phyloP scores from a whole-genome alignment of 768 basidiomycete species.

The Boletus rubescentipes region DNA sequence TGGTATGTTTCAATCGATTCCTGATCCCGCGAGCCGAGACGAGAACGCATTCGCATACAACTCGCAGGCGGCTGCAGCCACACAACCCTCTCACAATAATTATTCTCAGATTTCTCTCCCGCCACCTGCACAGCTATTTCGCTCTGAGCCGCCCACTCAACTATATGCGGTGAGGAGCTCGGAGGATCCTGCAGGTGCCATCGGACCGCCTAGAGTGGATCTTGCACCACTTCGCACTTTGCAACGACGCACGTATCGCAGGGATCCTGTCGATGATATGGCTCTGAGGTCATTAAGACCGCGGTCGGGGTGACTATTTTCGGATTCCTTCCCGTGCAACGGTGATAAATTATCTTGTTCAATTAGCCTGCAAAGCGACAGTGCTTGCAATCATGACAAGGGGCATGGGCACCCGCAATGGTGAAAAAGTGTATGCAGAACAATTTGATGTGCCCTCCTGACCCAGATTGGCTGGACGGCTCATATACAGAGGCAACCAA shows the following conservation, averaged over 20 bases:
- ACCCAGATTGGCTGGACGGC: background rate
- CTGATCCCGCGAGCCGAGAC: slow-evolving; percentile 3
- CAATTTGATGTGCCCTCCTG: background rate
- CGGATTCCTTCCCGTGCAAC: slow-evolving; percentile 12
- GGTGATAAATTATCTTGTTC: slow-evolving; percentile 23
- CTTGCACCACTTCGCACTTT: slow-evolving; percentile 60
- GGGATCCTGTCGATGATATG: slow-evolving; percentile 62
- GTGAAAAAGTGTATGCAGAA: slow-evolving; percentile 5
- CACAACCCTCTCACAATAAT: slow-evolving; percentile 10
- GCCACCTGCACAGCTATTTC: slow-evolving; percentile 32
- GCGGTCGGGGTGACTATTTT: slow-evolving; percentile 37
- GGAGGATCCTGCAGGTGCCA: slow-evolving; percentile 17
- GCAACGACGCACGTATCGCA: slow-evolving; percentile 55
- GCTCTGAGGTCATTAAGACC: slow-evolving; percentile 50
- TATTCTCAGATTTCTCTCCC: slow-evolving; percentile 31
- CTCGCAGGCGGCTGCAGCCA: slow-evolving; percentile 3
- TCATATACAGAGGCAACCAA: background rate
- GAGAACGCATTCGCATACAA: slow-evolving; percentile 9
- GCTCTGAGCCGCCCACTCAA: slow-evolving; percentile 26
- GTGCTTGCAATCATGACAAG: slow-evolving; percentile 5
- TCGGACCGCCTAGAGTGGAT: slow-evolving; percentile 35
- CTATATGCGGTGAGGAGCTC: slow-evolving; percentile 30
- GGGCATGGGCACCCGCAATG: background rate
- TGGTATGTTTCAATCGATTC: slow-evolving; percentile 12
- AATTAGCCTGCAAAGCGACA: slow-evolving; percentile 15